These are phyloP conservation scores for Fusarium sp. DNA, from an alignment of 2,329 filamentous ascomycete species.

Conservation along the genomic window DNA sequence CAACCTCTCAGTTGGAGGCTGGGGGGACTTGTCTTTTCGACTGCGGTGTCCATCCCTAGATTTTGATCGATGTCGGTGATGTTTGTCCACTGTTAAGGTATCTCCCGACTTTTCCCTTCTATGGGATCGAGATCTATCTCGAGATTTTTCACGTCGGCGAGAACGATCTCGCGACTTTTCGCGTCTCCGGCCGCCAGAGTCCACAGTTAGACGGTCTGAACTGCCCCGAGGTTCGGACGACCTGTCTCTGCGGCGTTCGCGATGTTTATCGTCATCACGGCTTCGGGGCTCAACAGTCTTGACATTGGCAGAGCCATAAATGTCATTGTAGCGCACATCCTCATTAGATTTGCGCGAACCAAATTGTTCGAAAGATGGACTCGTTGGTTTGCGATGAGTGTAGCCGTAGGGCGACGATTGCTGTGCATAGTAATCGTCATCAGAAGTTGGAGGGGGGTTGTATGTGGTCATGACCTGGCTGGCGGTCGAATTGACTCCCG, in stretches of 20 bases:
- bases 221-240: slow-evolving; percentile 34
- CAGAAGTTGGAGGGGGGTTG: slow-evolving; percentile 32
- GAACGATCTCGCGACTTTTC: slow-evolving; percentile 46
- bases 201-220: slow-evolving; percentile 43
- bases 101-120: slow-evolving; percentile 43
- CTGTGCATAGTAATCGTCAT: slow-evolving; percentile 29
- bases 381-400: slow-evolving; percentile 26
- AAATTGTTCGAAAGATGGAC: slow-evolving; percentile 38
- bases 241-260: slow-evolving; percentile 51
- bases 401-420: slow-evolving; percentile 34
- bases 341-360: slow-evolving; percentile 38
- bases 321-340: slow-evolving; percentile 51
- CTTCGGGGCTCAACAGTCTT: slow-evolving; percentile 57
- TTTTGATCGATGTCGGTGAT: slow-evolving; percentile 35
- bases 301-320: slow-evolving; percentile 56
- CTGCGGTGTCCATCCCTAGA: slow-evolving; percentile 37
- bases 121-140: slow-evolving; percentile 41
- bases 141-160: slow-evolving; percentile 44
- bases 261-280: slow-evolving; percentile 53
- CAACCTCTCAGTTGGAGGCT: slow-evolving; percentile 64
- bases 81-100: slow-evolving; percentile 26
- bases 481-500: slow-evolving; percentile 41
- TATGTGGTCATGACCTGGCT: slow-evolving; percentile 45
- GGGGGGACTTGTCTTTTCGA: slow-evolving; percentile 58
- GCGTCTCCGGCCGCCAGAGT: slow-evolving; percentile 40